Conservation (phyloP, 108 stramenopile genomes). For the Nitzschia inconspicua region DNA sequence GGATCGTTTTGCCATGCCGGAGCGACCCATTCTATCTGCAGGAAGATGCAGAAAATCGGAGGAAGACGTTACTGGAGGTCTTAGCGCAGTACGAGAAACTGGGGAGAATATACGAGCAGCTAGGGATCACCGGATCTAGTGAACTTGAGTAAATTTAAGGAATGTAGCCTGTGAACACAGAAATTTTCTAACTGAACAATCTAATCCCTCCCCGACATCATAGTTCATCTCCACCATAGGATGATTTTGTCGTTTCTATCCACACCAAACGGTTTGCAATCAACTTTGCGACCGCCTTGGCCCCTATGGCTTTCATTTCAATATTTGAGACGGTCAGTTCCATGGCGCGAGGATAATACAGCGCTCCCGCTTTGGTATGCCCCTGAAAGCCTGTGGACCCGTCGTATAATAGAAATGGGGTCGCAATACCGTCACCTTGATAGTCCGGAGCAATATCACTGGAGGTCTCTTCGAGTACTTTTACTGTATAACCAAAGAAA, state of each 20-base stretch:
- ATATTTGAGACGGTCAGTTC: constrained; percentile 68
- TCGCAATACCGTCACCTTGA: constrained; percentile 34
- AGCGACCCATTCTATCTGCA: constrained; percentile 69
- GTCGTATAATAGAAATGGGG: constrained; percentile 62
- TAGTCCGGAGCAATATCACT: constrained; percentile 63
- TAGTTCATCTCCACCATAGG: no score
- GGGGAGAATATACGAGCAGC: constrained; percentile 45
- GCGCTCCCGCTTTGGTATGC: constrained; percentile 35
- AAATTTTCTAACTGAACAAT: no score
- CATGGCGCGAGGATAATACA: constrained; percentile 77
- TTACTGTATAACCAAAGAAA: no score
- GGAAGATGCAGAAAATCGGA: constrained; percentile 27
- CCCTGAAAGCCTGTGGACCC: constrained; percentile 43
- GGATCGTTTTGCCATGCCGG: constrained; percentile 61
- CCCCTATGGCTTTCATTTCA: constrained; percentile 73
- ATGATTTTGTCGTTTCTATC: no score
- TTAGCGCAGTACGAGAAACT: constrained; percentile 46
- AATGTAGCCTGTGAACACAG: no score
- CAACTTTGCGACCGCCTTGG: constrained; percentile 76
- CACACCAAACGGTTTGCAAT: no score
- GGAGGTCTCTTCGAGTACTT: no score
- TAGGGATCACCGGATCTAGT: constrained; percentile 35
- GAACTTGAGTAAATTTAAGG: neutral
- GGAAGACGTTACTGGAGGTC: constrained; percentile 20
- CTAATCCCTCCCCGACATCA: no score